These are phyloP conservation scores for Microdochium nivale DNA, from an alignment of 2,329 filamentous ascomycete genomes.

Conservation along the genomic window DNA sequence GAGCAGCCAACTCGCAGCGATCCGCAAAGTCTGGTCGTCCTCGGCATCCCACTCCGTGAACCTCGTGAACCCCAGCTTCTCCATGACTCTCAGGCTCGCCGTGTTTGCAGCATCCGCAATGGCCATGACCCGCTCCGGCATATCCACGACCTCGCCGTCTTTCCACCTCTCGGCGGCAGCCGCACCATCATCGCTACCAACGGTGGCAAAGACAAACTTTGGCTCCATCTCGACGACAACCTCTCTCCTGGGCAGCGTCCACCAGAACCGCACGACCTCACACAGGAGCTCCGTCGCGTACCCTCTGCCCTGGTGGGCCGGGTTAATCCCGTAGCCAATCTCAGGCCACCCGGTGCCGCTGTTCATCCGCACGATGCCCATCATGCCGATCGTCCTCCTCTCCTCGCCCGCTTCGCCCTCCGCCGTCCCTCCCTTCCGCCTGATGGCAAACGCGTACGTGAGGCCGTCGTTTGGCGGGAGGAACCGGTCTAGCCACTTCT, in stretches of 20 bases:
- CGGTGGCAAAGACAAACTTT: background rate
- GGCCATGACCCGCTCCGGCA: background rate
- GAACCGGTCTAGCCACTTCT: slow-evolving; percentile 10
- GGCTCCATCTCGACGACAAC: slow-evolving; percentile 5
- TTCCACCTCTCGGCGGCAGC: background rate
- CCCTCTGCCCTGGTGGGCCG: slow-evolving; percentile 15
- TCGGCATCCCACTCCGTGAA: background rate
- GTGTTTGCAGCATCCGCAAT: background rate
- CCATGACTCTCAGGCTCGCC: background rate
- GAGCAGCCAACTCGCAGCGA: background rate
- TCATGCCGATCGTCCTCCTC: slow-evolving; percentile 15
- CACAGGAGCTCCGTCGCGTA: slow-evolving; percentile 19
- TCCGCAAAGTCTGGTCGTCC: background rate
- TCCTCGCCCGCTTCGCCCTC: slow-evolving; percentile 8
- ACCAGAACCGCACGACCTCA: slow-evolving; percentile 13
- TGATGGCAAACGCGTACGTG: slow-evolving; percentile 33
- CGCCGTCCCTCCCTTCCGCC: slow-evolving; percentile 3
- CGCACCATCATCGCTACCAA: background rate
- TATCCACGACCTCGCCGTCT: background rate
- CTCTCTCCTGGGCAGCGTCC: slow-evolving; percentile 8
- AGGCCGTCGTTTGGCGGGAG: slow-evolving; percentile 20
- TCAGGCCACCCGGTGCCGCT: slow-evolving; percentile 12
- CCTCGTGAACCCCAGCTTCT: background rate
- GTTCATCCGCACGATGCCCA: slow-evolving; percentile 12
- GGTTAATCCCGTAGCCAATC: slow-evolving; percentile 20